These are phyloP conservation scores for Metschnikowia cubensis DNA, from an alignment of 805 yeast genomes.

Conservation along the genomic window DNA sequence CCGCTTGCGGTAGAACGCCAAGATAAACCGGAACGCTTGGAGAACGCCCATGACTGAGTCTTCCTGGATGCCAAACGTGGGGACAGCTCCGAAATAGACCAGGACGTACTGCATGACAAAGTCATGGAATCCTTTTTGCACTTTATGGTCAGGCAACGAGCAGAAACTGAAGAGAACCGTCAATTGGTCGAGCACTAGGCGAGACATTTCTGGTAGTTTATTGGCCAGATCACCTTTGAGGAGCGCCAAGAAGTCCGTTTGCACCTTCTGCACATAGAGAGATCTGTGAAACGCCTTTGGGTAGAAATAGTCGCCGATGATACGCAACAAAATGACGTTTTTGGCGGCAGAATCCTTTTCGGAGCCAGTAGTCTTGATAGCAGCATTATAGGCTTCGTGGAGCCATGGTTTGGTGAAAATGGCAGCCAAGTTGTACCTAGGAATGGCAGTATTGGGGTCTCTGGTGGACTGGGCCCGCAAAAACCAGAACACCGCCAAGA, in stretches of 20 bases:
- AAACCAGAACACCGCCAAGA: constrained; percentile 49
- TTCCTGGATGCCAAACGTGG: neutral
- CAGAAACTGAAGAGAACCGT: constrained; percentile 16
- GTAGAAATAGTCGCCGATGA: constrained; percentile 40
- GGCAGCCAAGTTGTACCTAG: constrained; percentile 43
- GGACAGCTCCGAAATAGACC: constrained; percentile 7
- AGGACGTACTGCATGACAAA: constrained; percentile 10
- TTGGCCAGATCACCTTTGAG: constrained; percentile 5
- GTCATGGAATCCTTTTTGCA: neutral
- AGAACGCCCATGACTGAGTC: constrained; percentile 9
- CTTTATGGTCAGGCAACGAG: constrained; percentile 8
- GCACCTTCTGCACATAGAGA: constrained; percentile 11
- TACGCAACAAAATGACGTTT: constrained; percentile 28
- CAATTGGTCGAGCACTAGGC: constrained; percentile 12
- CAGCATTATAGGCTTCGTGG: constrained; percentile 16
- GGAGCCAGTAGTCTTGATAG: constrained; percentile 6
- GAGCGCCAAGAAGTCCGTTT: constrained; percentile 22
- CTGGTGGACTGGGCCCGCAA: constrained; percentile 55
- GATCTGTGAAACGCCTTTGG: constrained; percentile 30
- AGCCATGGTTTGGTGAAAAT: constrained; percentile 35
- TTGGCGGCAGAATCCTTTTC: constrained; percentile 12
- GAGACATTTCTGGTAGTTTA: neutral
- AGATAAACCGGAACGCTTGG: constrained; percentile 13
- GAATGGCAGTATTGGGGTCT: constrained; percentile 43
- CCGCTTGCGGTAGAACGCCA: constrained; percentile 12